Evolutionary conservation across 129 eudicot species (phyloP), one percentile per base, ranked within the genome.

Genomic region (Lactuca saligna): DNA sequence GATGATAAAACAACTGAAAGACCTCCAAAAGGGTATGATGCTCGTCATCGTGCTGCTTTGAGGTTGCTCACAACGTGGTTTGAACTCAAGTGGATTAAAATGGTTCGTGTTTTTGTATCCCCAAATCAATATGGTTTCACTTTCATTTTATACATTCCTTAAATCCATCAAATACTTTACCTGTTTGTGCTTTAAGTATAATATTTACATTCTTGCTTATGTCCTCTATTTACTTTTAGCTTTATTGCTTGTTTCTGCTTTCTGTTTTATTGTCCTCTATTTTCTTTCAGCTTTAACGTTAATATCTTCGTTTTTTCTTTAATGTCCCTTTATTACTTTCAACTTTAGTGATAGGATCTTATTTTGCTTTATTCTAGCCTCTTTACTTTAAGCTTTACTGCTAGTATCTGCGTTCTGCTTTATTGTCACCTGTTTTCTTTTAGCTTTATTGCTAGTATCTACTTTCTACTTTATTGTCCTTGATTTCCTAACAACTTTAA

Each of bases 21-120:
- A 68, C 80, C 75, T 60, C 82, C 79, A 74, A 78, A 75, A 67
- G 99, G 97, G 25, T 93, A 93, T 73, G 96, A 93, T 83, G 95
- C 99, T 35, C 88, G 96, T 25, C 92, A 93, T 80, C 95, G 99
- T 33, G 93, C 82, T 77, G 99, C 99, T 73, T 71, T 93, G 80
- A 83, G 99, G 83, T 81, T 93, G 85, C 86, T 93, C 49, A 80
- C 96, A 35, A 78, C 95, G 7, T 94, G 99, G 99, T 87, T 94
- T 61, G 83, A 89, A 78, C 57, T 94, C 66, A 82, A 89, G 79
- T 94, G 97, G 95, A 82, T 85, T 68, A 87, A 84, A 76, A 70
- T 94, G 96, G 99, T 89, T 54, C 10, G 82, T 54, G 73, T 61
- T 25, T 38, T 25, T 57, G 20, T n/a, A 7, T 57, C 32, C 39